Evolutionary conservation across 2,329 filamentous ascomycete species (phyloP).

Genomic region (Curvularia hawaiiensis): DNA sequence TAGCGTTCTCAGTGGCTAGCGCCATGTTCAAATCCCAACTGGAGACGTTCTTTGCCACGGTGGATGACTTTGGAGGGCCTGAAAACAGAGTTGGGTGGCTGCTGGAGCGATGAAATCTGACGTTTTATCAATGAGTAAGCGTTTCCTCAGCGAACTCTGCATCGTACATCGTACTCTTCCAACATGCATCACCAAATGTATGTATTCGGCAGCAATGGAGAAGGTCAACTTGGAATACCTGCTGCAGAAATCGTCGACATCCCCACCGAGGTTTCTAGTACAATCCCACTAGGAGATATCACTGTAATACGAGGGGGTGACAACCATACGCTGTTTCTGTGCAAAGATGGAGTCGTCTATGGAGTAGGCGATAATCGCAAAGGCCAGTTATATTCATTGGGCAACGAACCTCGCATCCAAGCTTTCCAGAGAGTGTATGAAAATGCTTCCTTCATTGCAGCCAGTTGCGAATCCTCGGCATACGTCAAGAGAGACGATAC

Average conservation of each 20-base stretch:
- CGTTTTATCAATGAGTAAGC: not conserved
- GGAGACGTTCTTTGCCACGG: not conserved
- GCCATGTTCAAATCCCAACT: not conserved
- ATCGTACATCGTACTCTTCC: not conserved
- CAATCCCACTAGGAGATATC: slow-evolving; percentile 14
- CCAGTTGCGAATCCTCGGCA: slow-evolving; percentile 37
- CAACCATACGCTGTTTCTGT: slow-evolving; percentile 82
- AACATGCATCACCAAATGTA: slow-evolving; percentile 41
- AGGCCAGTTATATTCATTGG: slow-evolving; percentile 49
- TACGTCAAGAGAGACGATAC: slow-evolving; percentile 13
- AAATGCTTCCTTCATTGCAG: slow-evolving; percentile 20
- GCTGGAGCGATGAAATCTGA: not conserved
- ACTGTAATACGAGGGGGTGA: slow-evolving; percentile 67
- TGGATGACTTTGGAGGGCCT: not conserved
- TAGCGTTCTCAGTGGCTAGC: slow-evolving; percentile 14
- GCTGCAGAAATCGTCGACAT: slow-evolving; percentile 46
- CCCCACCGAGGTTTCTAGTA: slow-evolving; percentile 18
- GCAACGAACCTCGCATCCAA: not conserved
- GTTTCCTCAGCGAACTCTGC: not conserved
- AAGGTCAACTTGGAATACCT: slow-evolving; percentile 58
- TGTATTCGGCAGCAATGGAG: slow-evolving; percentile 59
- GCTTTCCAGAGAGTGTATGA: not conserved
- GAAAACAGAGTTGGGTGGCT: not conserved
- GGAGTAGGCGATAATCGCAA: slow-evolving; percentile 67
- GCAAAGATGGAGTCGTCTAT: slow-evolving; percentile 63